These are phyloP conservation scores for Ogataea ramenticola DNA, from an alignment of 805 yeast species.

Conservation along the genomic window DNA sequence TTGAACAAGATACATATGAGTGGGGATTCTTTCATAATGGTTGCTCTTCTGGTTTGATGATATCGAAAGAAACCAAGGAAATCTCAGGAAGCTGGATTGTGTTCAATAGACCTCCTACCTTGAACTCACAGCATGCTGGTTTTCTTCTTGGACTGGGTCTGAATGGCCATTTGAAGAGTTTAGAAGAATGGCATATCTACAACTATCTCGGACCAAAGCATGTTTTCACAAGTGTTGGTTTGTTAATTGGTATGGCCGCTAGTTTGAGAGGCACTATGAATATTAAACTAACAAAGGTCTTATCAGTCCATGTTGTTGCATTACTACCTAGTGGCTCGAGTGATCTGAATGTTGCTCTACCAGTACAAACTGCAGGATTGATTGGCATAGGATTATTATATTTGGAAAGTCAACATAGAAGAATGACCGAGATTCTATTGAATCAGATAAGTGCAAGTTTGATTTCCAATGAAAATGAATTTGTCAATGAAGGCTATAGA, in stretches of 20 bases:
- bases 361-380: conserved; percentile 88
- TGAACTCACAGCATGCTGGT: conserved; percentile 88
- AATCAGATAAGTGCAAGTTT: conserved; percentile 59
- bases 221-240: conserved; percentile 75
- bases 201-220: conserved; percentile 89
- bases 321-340: conserved; percentile 86
- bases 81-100: conserved; percentile 89
- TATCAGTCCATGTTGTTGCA: conserved; percentile 90
- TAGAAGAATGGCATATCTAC: conserved; percentile 96
- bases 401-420: conserved; percentile 67
- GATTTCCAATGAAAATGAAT: conserved; percentile 44
- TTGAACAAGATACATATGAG: conserved; percentile 42
- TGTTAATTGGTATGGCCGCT: conserved; percentile 88
- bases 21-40: conserved; percentile 96
- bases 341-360: conserved; percentile 73
- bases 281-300: conserved; percentile 77
- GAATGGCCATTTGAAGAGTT: conserved; percentile 72
- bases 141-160: conserved; percentile 87
- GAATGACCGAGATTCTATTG: conserved; percentile 75
- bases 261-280: conserved; percentile 80
- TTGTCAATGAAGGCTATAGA: conserved; percentile 72
- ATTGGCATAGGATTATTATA: conserved; percentile 86
- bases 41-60: conserved; percentile 71
- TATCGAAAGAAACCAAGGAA: conserved; percentile 60
- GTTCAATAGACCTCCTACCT: conserved; percentile 65